phyloP scores from a whole-genome alignment of 2,329 filamentous ascomycete species.

The Alternaria triticina region DNA sequence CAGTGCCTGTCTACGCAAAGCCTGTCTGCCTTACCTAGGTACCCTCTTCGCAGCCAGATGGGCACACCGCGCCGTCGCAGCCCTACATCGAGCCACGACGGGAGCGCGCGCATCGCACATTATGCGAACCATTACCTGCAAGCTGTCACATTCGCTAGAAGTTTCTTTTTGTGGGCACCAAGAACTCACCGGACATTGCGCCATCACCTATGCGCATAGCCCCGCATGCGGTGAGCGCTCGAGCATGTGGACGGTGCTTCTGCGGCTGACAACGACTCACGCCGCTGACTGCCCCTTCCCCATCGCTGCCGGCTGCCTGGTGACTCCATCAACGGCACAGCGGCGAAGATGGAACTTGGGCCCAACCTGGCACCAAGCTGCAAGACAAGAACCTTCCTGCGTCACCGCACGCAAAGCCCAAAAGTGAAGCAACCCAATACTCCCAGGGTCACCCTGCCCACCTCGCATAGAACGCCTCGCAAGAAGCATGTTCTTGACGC shows the following conservation, averaged over 20 bases:
- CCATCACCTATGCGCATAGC: conserved; percentile 16
- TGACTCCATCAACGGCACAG: conserved; percentile 4
- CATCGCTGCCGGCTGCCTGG: conserved; percentile 9
- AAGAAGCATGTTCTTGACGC: background rate
- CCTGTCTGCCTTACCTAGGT: conserved; percentile 6
- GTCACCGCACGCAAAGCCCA: background rate
- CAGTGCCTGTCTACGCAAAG: background rate
- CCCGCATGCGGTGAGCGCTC: conserved; percentile 19
- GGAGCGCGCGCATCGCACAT: conserved; percentile 11
- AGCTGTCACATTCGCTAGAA: conserved; percentile 9
- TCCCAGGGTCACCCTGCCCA: conserved; percentile 1
- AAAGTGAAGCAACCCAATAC: conserved; percentile 4
- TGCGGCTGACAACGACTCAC: conserved; percentile 22
- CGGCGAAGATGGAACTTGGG: background rate
- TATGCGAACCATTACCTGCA: conserved; percentile 24
- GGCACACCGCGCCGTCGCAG: conserved; percentile 19
- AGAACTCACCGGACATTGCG: conserved; percentile 19
- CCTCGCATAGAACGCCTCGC: background rate
- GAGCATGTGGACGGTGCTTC: conserved; percentile 15
- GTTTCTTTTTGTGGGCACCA: conserved; percentile 9
- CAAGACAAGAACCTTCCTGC: background rate
- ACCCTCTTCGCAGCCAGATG: background rate
- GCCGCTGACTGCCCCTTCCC: conserved; percentile 5
- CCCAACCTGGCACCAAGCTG: background rate
- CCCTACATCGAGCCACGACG: conserved; percentile 4